These are phyloP conservation scores for Fusarium palustre DNA, from an alignment of 2,329 filamentous ascomycete species.

Conservation along the genomic window DNA sequence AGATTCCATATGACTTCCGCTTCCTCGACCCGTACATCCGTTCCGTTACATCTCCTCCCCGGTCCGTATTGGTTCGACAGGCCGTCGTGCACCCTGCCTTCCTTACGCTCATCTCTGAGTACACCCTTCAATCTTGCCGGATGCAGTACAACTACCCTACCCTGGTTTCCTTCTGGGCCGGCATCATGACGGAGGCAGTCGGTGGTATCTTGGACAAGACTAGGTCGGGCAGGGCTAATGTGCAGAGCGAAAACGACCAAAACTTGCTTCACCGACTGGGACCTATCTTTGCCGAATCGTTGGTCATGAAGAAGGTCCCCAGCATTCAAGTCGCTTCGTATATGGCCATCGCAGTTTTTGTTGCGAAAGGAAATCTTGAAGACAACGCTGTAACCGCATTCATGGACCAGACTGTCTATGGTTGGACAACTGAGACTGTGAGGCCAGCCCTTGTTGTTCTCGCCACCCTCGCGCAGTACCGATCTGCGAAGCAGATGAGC, in stretches of 20 bases:
- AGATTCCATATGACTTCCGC: slow-evolving; percentile 79
- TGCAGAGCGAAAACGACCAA: slow-evolving; percentile 85
- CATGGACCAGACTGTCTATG: slow-evolving; percentile 87
- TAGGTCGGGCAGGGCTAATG: slow-evolving; percentile 78
- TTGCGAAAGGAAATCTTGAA: slow-evolving; percentile 81
- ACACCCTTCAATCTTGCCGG: slow-evolving; percentile 80
- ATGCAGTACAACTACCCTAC: slow-evolving; percentile 79
- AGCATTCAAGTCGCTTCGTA: slow-evolving; percentile 89
- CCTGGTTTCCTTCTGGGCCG: slow-evolving; percentile 90
- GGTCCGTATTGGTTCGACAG: slow-evolving; percentile 85
- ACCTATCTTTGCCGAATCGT: slow-evolving; percentile 80
- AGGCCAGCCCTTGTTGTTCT: slow-evolving; percentile 82
- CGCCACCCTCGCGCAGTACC: slow-evolving; percentile 83
- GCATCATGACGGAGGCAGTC: slow-evolving; percentile 85
- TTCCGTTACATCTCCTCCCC: slow-evolving; percentile 79
- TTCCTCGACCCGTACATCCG: slow-evolving; percentile 90
- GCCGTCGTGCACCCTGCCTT: slow-evolving; percentile 83
- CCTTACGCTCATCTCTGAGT: slow-evolving; percentile 79
- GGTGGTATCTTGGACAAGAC: slow-evolving; percentile 83
- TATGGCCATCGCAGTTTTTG: slow-evolving; percentile 89
- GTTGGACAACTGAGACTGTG: slow-evolving; percentile 80
- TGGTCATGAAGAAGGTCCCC: slow-evolving; percentile 79
- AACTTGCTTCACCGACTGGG: slow-evolving; percentile 75
- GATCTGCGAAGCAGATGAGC: slow-evolving; percentile 76
- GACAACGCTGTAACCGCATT: slow-evolving; percentile 85